A percentile compares a stretch with the other conserved stretches of the same genome.
Conservation (phyloP, 2,329 filamentous ascomycete species). For the Nemania diffusa region DNA sequence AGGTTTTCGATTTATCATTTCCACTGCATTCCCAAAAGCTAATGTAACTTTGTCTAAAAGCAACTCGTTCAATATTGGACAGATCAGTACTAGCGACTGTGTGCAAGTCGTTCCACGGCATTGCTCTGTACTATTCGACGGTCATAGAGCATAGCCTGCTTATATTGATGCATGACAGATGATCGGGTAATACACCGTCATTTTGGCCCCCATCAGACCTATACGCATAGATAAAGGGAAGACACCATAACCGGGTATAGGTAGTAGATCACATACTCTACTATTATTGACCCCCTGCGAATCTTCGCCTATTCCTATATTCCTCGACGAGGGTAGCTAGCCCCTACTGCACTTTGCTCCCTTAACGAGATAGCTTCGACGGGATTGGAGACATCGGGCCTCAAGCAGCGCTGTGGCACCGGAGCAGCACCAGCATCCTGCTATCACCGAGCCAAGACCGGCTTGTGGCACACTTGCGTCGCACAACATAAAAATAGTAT, state of each 20-base stretch:
- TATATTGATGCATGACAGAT: slow-evolving; percentile 38
- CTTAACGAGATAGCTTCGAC: slow-evolving; percentile 2
- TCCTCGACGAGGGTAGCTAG: not conserved
- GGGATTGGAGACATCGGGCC: slow-evolving; percentile 17
- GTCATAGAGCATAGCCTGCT: slow-evolving; percentile 15
- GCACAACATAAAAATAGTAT: slow-evolving; percentile 30
- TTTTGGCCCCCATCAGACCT: slow-evolving; percentile 16
- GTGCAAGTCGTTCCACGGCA: slow-evolving; percentile 23
- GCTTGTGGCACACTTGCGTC: slow-evolving; percentile 19
- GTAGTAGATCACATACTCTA: slow-evolving; percentile 10
- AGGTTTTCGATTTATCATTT: slow-evolving; percentile 6
- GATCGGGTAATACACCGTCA: slow-evolving; percentile 26
- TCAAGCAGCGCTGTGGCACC: slow-evolving; percentile 28
- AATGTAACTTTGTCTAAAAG: slow-evolving; percentile 29
- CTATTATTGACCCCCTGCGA: not conserved
- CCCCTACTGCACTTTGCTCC: slow-evolving; percentile 1
- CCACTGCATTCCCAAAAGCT: slow-evolving; percentile 28
- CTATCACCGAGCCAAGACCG: slow-evolving; percentile 4
- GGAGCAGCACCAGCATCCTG: slow-evolving; percentile 21
- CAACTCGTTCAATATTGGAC: slow-evolving; percentile 11
- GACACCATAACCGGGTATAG: slow-evolving; percentile 19
- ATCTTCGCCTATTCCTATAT: not conserved
- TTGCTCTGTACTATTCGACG: slow-evolving; percentile 15
- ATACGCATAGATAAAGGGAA: slow-evolving; percentile 29
- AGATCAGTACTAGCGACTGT: slow-evolving; percentile 11